These are phyloP conservation scores for Coemansia sp. DNA, from an alignment of 192 early-diverging fungal species.

Conservation along the genomic window DNA sequence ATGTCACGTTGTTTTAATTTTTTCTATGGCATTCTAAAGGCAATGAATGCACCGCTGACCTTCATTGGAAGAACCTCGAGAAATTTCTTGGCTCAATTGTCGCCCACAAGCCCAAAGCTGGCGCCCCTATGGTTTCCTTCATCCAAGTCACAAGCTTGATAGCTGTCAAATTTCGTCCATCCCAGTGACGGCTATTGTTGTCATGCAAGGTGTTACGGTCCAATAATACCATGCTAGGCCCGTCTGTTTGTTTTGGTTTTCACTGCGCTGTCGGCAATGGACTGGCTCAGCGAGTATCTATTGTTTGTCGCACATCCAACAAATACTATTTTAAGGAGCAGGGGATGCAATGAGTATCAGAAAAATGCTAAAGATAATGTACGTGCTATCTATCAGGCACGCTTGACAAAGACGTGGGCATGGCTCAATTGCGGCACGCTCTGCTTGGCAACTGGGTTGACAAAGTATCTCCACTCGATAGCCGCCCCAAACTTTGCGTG, in stretches of 20 bases:
- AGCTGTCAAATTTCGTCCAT: neutral
- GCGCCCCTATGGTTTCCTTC: neutral
- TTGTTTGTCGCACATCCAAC: neutral
- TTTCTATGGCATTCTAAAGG: no score
- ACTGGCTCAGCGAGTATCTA: neutral
- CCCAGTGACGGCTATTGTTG: neutral
- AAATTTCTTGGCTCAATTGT: neutral
- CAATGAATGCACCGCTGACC: no score
- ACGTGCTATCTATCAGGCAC: neutral
- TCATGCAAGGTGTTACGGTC: neutral
- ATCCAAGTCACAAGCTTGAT: neutral
- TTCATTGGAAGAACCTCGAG: neutral
- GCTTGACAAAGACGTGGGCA: conserved; percentile 47
- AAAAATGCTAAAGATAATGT: neutral
- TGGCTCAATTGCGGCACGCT: conserved; percentile 52
- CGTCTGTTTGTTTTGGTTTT: conserved; percentile 1
- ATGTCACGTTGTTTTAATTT: neutral
- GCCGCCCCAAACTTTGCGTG: conserved; percentile 6
- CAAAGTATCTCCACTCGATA: conserved; percentile 42
- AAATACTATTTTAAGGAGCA: neutral
- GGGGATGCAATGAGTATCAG: neutral
- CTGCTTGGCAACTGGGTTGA: conserved; percentile 42
- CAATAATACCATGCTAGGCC: neutral
- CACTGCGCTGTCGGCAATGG: neutral
- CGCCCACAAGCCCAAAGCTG: neutral